A percentile compares a stretch with the other conserved stretches of the same genome.
Conservation (phyloP, 345 rosid genomes). For the Syzygium oleosum region DNA sequence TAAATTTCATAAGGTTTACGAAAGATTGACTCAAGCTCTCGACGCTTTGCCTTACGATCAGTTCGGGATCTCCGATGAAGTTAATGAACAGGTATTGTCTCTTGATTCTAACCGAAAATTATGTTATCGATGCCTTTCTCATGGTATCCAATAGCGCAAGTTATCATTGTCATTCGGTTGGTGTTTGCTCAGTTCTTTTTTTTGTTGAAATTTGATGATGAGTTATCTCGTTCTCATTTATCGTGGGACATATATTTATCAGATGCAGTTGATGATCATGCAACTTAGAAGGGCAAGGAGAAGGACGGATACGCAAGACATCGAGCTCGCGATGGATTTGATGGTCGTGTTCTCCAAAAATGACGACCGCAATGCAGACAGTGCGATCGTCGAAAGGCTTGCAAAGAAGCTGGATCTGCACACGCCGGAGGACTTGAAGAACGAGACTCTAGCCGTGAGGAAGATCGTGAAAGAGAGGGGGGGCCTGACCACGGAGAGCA, state of each 20-base stretch:
- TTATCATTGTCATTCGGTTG: neutral
- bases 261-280: conserved; percentile 42
- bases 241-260: neutral
- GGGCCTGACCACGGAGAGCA: conserved; percentile 22
- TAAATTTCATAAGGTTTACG: conserved; percentile 38
- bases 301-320: conserved; percentile 75
- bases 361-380: conserved; percentile 56
- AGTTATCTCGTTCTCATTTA: neutral
- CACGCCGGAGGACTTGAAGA: conserved; percentile 40
- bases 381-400: conserved; percentile 56
- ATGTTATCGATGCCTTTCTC: neutral
- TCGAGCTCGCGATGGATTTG: conserved; percentile 74
- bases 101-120: neutral
- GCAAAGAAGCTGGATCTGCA: conserved; percentile 69
- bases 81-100: conserved; percentile 41
- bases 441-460: conserved; percentile 47
- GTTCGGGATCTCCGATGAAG: conserved; percentile 46
- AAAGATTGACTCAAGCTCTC: conserved; percentile 36
- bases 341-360: conserved; percentile 60
- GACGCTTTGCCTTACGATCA: conserved; percentile 35
- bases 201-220: neutral
- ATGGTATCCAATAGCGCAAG: neutral
- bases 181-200: neutral
- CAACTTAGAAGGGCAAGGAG: conserved; percentile 51
- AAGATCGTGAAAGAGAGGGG: conserved; percentile 37